Evolutionary conservation across 176 grass and related monocot species (phyloP).

Genomic region (Avena insularis): DNA sequence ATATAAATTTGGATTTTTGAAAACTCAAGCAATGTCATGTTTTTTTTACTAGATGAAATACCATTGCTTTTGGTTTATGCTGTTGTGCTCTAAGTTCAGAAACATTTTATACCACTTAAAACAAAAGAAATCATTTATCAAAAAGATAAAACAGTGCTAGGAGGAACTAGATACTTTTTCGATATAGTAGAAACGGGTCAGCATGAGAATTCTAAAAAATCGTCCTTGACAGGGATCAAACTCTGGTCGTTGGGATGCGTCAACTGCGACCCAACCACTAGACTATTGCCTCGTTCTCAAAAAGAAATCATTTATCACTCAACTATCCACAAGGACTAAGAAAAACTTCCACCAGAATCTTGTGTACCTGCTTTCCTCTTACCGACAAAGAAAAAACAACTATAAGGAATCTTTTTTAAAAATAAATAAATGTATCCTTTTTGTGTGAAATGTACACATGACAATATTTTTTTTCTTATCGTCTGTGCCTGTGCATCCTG

Average conservation of each 20-base stretch:
- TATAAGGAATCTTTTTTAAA: neutral
- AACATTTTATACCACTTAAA: neutral
- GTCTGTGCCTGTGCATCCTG: neutral
- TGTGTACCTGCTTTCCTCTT: neutral
- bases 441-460: neutral
- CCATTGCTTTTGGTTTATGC: constrained; percentile 7
- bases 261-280: too few relatives aligned
- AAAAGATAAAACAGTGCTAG: too few relatives aligned
- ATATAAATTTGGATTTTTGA: neutral
- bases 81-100: neutral
- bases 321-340: neutral
- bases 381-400: neutral
- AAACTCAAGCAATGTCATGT: neutral
- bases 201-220: too few relatives aligned
- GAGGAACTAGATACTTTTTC: too few relatives aligned
- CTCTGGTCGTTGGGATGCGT: too few relatives aligned
- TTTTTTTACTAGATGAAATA: neutral
- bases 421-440: neutral
- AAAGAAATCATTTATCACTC: neutral
- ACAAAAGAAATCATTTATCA: neutral
- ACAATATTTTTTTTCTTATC: neutral
- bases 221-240: too few relatives aligned
- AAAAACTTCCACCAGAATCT: neutral
- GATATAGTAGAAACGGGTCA: too few relatives aligned
- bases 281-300: too few relatives aligned